A percentile compares a stretch with the other conserved stretches of the same genome.
Evolutionary conservation across 1,139 yeast genomes (phyloP).

Genomic region (Sugiyamaella xylanicola): DNA sequence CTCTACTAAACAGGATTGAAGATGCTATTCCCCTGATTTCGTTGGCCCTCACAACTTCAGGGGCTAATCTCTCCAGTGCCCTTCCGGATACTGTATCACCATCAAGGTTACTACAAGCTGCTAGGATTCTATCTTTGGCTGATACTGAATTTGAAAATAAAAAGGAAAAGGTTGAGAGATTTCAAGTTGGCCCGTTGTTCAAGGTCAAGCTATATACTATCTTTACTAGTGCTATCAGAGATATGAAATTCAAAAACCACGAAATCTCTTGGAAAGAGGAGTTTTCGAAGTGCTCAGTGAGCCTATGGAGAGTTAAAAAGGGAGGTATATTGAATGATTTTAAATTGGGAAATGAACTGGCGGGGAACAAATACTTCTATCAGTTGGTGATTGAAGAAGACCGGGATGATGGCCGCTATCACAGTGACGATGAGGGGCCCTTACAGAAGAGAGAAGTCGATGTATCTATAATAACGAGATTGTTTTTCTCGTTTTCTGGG

Average conservation of each 20-base stretch:
- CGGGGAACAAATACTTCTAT: constrained; percentile 45
- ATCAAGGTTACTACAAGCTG: constrained; percentile 66
- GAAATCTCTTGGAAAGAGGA: constrained; percentile 76
- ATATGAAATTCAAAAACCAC: constrained; percentile 34
- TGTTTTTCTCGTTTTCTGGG: constrained; percentile 77
- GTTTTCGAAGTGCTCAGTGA: constrained; percentile 57
- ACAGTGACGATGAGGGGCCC: constrained; percentile 53
- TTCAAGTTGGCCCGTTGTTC: constrained; percentile 64
- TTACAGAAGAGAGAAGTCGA: constrained; percentile 41
- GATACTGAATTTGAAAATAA: constrained; percentile 40
- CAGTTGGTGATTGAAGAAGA: constrained; percentile 56
- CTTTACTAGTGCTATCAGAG: constrained; percentile 59
- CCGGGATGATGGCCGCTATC: constrained; percentile 75
- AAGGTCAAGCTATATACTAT: constrained; percentile 63
- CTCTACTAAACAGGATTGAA: constrained; percentile 57
- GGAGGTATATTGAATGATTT: background rate
- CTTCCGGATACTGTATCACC: constrained; percentile 62
- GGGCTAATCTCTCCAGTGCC: constrained; percentile 59
- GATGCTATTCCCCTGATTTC: constrained; percentile 72
- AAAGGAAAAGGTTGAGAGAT: constrained; percentile 13
- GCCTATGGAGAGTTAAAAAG: constrained; percentile 43
- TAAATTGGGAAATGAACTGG: background rate
- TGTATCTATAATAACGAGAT: constrained; percentile 51
- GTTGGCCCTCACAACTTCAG: constrained; percentile 68
- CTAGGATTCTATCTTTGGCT: constrained; percentile 51